These are phyloP conservation scores for Nicotiana obtusifolia DNA, from an alignment of 257 asterid genomes.

Conservation along the genomic window DNA sequence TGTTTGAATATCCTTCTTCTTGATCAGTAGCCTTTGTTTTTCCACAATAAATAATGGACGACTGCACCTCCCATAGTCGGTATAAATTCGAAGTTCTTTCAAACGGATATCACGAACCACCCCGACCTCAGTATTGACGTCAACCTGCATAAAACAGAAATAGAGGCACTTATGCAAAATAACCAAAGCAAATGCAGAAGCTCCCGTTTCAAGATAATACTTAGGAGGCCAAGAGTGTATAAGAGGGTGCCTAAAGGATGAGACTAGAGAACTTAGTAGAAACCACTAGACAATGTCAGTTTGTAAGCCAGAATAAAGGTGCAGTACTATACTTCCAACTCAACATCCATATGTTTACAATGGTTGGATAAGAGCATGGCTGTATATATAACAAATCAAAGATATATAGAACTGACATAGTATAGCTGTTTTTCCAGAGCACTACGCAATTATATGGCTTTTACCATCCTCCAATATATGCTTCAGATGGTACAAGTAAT, in stretches of 20 bases:
- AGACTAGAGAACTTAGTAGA: not conserved
- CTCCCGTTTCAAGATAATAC: not conserved
- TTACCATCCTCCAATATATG: not conserved
- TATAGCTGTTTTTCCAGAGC: not conserved
- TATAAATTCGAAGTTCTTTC: constrained; percentile 87
- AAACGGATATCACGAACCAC: constrained; percentile 93
- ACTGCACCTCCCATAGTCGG: constrained; percentile 99
- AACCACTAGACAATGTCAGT: not conserved
- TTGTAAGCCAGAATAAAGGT: not conserved
- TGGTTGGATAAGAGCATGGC: not conserved
- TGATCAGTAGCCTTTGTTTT: constrained; percentile 81
- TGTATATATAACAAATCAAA: constrained; percentile 12
- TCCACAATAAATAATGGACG: constrained; percentile 96
- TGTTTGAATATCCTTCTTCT: constrained; percentile 72
- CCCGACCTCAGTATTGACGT: constrained; percentile 96
- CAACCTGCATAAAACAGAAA: constrained; percentile 51
- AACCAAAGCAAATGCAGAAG: not conserved
- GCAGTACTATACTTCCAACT: not conserved
- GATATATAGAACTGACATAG: not conserved
- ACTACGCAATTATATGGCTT: not conserved
- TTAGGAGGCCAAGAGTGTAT: not conserved
- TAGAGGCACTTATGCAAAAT: not conserved
- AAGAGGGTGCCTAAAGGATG: not conserved
- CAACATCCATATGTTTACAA: not conserved
- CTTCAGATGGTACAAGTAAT: not conserved